Percentiles rank a stretch among this genome's conserved stretches.
Evolutionary conservation across 257 asterid species (phyloP).

Genomic region (Solanum bulbocastanum): DNA sequence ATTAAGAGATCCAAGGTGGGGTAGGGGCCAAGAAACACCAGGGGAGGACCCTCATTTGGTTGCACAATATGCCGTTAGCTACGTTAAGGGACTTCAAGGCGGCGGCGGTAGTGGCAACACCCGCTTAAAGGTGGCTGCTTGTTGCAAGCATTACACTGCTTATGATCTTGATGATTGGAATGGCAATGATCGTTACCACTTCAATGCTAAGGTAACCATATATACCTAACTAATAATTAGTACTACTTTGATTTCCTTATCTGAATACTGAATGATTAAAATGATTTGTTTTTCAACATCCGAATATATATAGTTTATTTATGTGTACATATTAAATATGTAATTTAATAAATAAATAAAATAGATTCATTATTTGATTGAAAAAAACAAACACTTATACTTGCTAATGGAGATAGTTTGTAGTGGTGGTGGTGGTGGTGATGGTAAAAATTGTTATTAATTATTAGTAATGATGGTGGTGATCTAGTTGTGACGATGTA

Average conservation of each 20-base stretch:
- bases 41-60: conserved; percentile 74
- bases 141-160: conserved; percentile 89
- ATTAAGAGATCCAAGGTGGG: conserved; percentile 90
- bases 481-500: too few species aligned
- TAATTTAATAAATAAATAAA: too few species aligned
- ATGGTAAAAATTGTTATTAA: too few species aligned
- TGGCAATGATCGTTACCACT: conserved; percentile 61
- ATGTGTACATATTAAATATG: too few species aligned
- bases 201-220: conserved; percentile 59
- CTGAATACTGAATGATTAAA: too few species aligned
- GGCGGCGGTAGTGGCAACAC: conserved; percentile 17
- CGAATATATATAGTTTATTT: too few species aligned
- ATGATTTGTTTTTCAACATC: too few species aligned
- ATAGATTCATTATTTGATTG: too few species aligned
- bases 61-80: conserved; percentile 53
- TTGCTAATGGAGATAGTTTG: too few species aligned
- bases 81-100: conserved; percentile 72
- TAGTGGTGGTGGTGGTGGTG: too few species aligned
- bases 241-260: neutral
- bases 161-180: conserved; percentile 82
- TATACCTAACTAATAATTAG: neutral
- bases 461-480: too few species aligned
- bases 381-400: too few species aligned
- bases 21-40: conserved; percentile 84
- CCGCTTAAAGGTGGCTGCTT: conserved; percentile 65